Evolutionary conservation across 306 rosid genomes (phyloP).

Genomic region (Vigna nakashimae): DNA sequence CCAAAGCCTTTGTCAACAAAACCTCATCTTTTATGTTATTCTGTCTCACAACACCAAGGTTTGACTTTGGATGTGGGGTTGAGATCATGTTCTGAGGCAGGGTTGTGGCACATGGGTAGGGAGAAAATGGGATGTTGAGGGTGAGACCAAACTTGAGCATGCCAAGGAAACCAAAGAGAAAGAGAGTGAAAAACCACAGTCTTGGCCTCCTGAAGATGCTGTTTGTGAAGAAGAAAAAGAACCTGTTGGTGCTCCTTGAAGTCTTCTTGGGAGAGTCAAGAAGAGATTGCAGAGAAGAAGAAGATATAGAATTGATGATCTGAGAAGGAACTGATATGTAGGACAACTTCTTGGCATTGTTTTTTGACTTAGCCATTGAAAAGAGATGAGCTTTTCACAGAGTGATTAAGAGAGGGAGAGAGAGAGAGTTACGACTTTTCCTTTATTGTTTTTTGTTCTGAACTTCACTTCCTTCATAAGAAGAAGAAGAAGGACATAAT

Average conservation of each 20-base stretch:
- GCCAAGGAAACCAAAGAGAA: conserved; percentile 67
- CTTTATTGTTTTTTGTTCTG: neutral
- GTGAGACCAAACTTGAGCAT: conserved; percentile 65
- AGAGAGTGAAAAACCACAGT: conserved; percentile 64
- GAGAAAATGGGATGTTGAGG: conserved; percentile 52
- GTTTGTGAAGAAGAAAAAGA: conserved; percentile 41
- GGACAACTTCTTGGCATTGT: conserved; percentile 63
- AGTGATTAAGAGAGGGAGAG: neutral
- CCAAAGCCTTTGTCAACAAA: conserved; percentile 30
- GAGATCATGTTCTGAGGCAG: conserved; percentile 46
- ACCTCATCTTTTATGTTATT: conserved; percentile 40
- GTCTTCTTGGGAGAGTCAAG: conserved; percentile 84
- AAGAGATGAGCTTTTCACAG: neutral
- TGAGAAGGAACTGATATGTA: conserved; percentile 97
- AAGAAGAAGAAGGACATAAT: conserved; percentile 18
- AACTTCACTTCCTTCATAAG: conserved; percentile 5
- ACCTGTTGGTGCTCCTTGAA: conserved; percentile 49
- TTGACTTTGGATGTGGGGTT: neutral
- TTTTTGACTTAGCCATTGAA: conserved; percentile 77
- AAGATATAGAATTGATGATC: conserved; percentile 81
- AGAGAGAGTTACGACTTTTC: neutral
- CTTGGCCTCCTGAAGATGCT: conserved; percentile 51
- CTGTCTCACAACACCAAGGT: neutral
- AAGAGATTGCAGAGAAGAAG: conserved; percentile 87
- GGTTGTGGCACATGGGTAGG: conserved; percentile 61